These are phyloP conservation scores for Parietichytrium sp. DNA, from an alignment of 108 stramenopile species.

Conservation along the genomic window DNA sequence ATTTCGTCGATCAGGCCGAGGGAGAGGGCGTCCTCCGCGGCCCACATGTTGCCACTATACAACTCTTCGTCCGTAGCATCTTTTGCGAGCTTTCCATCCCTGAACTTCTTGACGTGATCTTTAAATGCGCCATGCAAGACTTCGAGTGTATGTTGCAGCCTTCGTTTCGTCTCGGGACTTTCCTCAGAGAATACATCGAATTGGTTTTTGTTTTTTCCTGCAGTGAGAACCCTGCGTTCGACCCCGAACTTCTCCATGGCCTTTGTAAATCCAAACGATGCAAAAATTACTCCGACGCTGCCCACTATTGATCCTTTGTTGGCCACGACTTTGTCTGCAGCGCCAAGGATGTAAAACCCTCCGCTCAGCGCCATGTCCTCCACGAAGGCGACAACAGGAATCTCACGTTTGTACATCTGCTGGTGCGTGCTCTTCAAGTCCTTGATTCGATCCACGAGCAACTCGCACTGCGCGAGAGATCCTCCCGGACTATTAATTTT, in stretches of 20 bases:
- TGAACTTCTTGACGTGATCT: background rate
- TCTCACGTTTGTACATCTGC: background rate
- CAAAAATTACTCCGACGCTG: constrained; percentile 77
- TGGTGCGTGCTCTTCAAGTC: background rate
- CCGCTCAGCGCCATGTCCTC: constrained; percentile 1
- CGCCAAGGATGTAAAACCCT: constrained; percentile 37
- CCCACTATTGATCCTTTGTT: constrained; percentile 73
- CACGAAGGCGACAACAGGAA: constrained; percentile 24
- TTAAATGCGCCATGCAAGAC: background rate
- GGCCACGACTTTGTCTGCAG: constrained; percentile 36
- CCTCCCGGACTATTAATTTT: constrained; percentile 7
- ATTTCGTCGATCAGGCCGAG: constrained; percentile 14
- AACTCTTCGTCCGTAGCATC: background rate
- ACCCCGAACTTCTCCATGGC: background rate
- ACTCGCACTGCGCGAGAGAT: background rate
- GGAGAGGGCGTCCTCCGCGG: background rate
- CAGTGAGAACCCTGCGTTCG: background rate
- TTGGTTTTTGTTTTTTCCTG: background rate
- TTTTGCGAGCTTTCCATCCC: constrained; percentile 4
- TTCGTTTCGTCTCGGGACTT: background rate
- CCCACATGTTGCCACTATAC: background rate
- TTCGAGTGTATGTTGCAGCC: background rate
- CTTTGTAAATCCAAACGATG: background rate
- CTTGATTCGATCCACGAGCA: background rate
- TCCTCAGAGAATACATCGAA: constrained; percentile 1